Evolutionary conservation across 2,329 filamentous ascomycete genomes (phyloP), one percentile per base, ranked within the genome.

Genomic region (Periconia sp.): DNA sequence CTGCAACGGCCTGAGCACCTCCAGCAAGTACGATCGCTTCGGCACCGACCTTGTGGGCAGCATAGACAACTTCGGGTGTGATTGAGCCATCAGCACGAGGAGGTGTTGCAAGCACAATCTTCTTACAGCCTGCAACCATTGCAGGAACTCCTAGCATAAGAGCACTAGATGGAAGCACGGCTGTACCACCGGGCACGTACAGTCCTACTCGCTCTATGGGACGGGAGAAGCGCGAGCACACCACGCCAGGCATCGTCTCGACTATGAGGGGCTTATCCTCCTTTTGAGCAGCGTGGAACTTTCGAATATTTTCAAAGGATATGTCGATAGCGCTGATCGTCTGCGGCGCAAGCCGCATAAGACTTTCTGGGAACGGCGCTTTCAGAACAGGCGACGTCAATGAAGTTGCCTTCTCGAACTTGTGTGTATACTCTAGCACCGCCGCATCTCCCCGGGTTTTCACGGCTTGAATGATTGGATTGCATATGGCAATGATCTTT

Each of bases 111-210:
- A 99, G 77, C 12, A 99, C 88, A 48, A 99, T 96, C 72, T 88
- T 95, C 74, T 92, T 84, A 79, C 94, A 99, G 17, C 94, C 94
- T 17, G 94, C 94, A 6, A 97, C 94, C 88, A 95, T 95, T 47
- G 94, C 94, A 6, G 94, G 94, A 4, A 99, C 94, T 66, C 94
- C 94, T 40, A 99, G 82, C 94, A 99, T 99, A 54, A 99, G 86
- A 3, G 94, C 94, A 6, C 94, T 97, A 42, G 91, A 96, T 10
- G 94, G 94, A 28, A 99, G 79, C n/a, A 99, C 94, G 2, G 94
- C 94, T 2, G 94, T 99, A 50, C 94, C 94, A 43, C 94, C 94
- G 5, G 94, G 94, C 12, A 99, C 87, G 71, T 99, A 99, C 5
- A 96, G 79, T 52, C 94, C 94, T n/a, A 99, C 94, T 25, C 91